These are phyloP conservation scores for Lipomyces kockii DNA, from an alignment of 805 yeast genomes.

Conservation along the genomic window DNA sequence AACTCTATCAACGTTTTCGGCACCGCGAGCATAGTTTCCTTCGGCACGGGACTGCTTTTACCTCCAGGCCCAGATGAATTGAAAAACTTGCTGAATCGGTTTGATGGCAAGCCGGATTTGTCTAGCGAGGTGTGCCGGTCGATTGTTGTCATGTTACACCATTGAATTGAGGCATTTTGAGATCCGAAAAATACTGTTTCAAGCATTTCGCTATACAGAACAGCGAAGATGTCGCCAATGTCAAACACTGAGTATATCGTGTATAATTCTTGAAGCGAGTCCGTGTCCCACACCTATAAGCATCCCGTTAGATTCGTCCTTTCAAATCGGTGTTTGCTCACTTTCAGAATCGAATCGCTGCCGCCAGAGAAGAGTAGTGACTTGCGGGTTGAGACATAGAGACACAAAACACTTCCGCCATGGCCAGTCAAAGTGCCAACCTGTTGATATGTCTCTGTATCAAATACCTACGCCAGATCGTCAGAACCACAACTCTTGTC, in stretches of 20 bases:
- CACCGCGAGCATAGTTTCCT: slow-evolving; percentile 31
- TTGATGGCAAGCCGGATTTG: slow-evolving; percentile 42
- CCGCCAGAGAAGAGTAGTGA: slow-evolving; percentile 78
- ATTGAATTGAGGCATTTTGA: slow-evolving; percentile 86
- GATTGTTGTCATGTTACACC: slow-evolving; percentile 54
- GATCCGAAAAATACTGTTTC: slow-evolving; percentile 81
- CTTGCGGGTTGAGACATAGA: slow-evolving; percentile 53
- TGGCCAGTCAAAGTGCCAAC: slow-evolving; percentile 63
- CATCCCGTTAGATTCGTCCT: background rate
- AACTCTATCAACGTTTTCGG: slow-evolving; percentile 51
- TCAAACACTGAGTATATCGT: slow-evolving; percentile 84
- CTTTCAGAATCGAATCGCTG: slow-evolving; percentile 84
- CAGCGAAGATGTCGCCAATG: slow-evolving; percentile 90
- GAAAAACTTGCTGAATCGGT: slow-evolving; percentile 78
- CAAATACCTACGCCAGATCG: slow-evolving; percentile 47
- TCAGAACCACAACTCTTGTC: background rate
- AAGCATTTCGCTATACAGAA: slow-evolving; percentile 65
- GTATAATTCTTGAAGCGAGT: slow-evolving; percentile 52
- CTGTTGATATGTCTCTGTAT: slow-evolving; percentile 65
- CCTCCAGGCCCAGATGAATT: slow-evolving; percentile 91
- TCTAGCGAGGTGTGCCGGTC: slow-evolving; percentile 23
- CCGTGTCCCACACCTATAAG: slow-evolving; percentile 64
- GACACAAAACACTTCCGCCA: slow-evolving; percentile 72
- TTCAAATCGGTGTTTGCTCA: background rate
- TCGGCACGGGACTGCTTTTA: slow-evolving; percentile 33